Percentiles rank a stretch among this genome's conserved stretches.
Conservation (phyloP, 495 filamentous ascomycete genomes). For the Parachaetomium inaequale region DNA sequence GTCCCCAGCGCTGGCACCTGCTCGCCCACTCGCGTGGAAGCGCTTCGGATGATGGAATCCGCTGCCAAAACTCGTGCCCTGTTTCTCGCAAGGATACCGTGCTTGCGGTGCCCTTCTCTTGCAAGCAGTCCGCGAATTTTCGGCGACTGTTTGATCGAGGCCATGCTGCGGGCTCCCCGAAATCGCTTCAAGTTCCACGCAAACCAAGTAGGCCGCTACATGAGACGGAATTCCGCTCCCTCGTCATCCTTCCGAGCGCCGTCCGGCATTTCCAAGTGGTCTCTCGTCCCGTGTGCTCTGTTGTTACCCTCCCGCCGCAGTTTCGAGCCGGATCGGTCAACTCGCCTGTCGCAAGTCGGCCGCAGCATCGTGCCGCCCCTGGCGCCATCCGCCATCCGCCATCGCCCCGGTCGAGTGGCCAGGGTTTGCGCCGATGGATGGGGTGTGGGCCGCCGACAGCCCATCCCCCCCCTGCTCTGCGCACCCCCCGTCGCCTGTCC, state of each 20-base stretch:
- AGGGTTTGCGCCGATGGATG: slow-evolving; percentile 6
- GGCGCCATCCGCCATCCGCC: slow-evolving; percentile 13
- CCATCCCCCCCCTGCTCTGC: slow-evolving; percentile 14
- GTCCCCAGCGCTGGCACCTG: not conserved
- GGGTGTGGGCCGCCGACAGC: slow-evolving; percentile 6
- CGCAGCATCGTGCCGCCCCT: not conserved
- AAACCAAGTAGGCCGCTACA: not conserved
- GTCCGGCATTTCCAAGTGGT: not conserved
- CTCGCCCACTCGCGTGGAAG: not conserved
- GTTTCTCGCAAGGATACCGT: slow-evolving; percentile 2
- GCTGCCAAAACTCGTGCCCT: not conserved
- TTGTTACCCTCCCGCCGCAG: not conserved
- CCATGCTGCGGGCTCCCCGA: not conserved
- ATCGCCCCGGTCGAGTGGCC: slow-evolving; percentile 10
- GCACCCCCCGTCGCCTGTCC: slow-evolving; percentile 22
- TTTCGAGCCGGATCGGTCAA: not conserved
- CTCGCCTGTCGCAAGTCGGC: not conserved
- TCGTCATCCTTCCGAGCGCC: not conserved
- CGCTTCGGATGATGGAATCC: slow-evolving; percentile 1
- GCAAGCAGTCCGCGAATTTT: not conserved
- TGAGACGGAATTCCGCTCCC: not conserved
- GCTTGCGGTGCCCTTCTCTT: not conserved
- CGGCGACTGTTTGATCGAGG: not conserved
- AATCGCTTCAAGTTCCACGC: not conserved
- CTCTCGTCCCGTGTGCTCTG: not conserved